A percentile compares a stretch with the other conserved stretches of the same genome.
These are phyloP conservation scores for Starmerella gropengiesseri DNA, from an alignment of 805 yeast species.

Conservation along the genomic window DNA sequence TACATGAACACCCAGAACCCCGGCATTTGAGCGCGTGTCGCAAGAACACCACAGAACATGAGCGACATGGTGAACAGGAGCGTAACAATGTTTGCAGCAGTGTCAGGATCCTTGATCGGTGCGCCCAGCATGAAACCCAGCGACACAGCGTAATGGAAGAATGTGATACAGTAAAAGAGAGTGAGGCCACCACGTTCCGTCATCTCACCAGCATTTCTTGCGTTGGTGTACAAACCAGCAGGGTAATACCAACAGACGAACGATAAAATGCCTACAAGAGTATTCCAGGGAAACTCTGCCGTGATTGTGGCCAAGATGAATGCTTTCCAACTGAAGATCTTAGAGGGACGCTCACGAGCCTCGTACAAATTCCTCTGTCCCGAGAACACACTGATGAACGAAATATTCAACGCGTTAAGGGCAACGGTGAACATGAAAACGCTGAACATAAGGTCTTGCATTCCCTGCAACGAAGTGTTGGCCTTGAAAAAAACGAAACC, in stretches of 20 bases:
- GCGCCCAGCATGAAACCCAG: conserved; percentile 48
- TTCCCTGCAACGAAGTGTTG: conserved; percentile 41
- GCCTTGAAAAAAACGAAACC: conserved; percentile 64
- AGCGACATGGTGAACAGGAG: conserved; percentile 47
- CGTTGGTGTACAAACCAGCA: conserved; percentile 34
- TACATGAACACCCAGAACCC: conserved; percentile 81
- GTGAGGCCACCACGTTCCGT: conserved; percentile 42
- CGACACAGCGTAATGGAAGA: conserved; percentile 41
- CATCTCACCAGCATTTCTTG: conserved; percentile 37
- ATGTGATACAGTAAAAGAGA: conserved; percentile 40
- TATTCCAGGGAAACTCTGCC: conserved; percentile 52
- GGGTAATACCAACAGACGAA: conserved; percentile 47
- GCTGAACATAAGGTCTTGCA: conserved; percentile 50
- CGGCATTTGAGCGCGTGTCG: conserved; percentile 49
- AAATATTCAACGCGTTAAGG: conserved; percentile 50
- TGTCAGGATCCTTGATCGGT: conserved; percentile 52
- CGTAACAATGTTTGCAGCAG: conserved; percentile 52
- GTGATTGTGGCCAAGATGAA: conserved; percentile 44
- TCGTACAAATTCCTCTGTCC: conserved; percentile 53
- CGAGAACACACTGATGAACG: conserved; percentile 50
- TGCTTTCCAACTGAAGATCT: conserved; percentile 62
- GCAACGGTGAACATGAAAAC: conserved; percentile 48
- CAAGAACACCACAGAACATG: conserved; percentile 61
- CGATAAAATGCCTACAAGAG: conserved; percentile 40
- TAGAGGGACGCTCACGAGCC: conserved; percentile 58